Conservation (phyloP, 2,329 filamentous ascomycete genomes). For the Neofusicoccum parvum region DNA sequence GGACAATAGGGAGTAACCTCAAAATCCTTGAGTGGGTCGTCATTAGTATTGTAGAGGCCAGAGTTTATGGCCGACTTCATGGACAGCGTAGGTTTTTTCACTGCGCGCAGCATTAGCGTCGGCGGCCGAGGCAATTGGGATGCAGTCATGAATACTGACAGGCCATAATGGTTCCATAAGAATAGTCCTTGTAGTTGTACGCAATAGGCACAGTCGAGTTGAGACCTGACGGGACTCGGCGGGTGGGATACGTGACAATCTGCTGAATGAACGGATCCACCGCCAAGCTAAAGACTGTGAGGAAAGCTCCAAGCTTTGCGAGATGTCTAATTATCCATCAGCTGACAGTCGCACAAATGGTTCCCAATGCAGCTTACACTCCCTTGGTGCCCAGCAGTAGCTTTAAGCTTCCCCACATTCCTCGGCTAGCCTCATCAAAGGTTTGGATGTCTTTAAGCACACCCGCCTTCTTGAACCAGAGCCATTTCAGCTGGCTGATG, state of each 20-base stretch:
- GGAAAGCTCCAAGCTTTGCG: constrained; percentile 21
- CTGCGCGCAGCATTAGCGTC: background rate
- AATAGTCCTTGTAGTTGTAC: background rate
- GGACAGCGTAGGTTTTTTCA: constrained; percentile 1
- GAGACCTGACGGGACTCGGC: background rate
- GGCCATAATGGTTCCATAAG: background rate
- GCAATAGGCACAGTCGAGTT: constrained; percentile 7
- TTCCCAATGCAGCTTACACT: background rate
- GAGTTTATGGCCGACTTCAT: constrained; percentile 10
- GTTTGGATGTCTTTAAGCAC: constrained; percentile 18
- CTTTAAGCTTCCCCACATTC: constrained; percentile 6
- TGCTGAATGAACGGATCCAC: constrained; percentile 25
- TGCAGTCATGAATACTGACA: background rate
- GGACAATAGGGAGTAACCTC: constrained; percentile 14
- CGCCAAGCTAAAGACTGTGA: constrained; percentile 20
- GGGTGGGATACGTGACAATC: constrained; percentile 18
- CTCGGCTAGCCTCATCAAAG: constrained; percentile 19
- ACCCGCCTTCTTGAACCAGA: constrained; percentile 27
- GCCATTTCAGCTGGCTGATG: constrained; percentile 44
- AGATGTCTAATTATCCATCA: background rate
- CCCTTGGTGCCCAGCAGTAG: constrained; percentile 5
- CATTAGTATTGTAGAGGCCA: background rate
- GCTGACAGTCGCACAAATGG: background rate
- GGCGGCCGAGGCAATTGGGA: too few species aligned
- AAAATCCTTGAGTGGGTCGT: background rate